Evolutionary conservation across 805 yeast species (phyloP).

Genomic region (Lipomyces lipofer): DNA sequence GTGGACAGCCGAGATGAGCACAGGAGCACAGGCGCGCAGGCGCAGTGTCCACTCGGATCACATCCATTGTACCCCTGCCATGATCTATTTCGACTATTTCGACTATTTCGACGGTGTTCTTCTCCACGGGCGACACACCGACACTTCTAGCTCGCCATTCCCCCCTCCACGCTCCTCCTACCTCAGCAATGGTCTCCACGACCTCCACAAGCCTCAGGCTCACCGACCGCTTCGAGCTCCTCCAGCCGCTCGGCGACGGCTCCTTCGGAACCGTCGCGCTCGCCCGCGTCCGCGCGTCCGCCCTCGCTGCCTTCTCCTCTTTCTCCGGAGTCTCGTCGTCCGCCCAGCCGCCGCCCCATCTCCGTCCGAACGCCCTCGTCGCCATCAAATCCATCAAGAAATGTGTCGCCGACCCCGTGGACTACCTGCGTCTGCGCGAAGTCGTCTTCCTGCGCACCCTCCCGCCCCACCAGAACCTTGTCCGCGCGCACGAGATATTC

Average conservation of each 20-base stretch:
- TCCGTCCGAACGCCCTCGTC: conserved; percentile 42
- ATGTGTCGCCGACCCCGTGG: conserved; percentile 52
- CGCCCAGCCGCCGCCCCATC: neutral
- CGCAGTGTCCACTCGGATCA: too few species aligned
- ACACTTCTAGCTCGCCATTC: too few species aligned
- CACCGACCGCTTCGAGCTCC: conserved; percentile 30
- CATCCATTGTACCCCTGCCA: too few species aligned
- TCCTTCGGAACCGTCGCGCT: conserved; percentile 38
- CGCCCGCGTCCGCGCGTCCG: conserved; percentile 28
- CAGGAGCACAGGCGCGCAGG: too few species aligned
- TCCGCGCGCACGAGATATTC: conserved; percentile 76
- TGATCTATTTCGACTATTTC: too few species aligned
- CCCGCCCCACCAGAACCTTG: conserved; percentile 68
- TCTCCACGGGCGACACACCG: too few species aligned
- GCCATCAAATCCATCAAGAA: conserved; percentile 82
- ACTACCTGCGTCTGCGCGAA: conserved; percentile 49
- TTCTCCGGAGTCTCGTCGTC: neutral
- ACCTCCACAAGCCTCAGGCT: conserved; percentile 11
- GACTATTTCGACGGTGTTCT: too few species aligned
- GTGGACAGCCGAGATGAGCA: too few species aligned
- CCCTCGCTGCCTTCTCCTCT: too few species aligned
- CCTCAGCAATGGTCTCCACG: neutral
- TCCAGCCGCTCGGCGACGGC: conserved; percentile 36
- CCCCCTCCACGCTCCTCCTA: too few species aligned
- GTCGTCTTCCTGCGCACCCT: conserved; percentile 44